Conservation (phyloP, 164 flowering plant genomes). For the Annona cherimola region DNA sequence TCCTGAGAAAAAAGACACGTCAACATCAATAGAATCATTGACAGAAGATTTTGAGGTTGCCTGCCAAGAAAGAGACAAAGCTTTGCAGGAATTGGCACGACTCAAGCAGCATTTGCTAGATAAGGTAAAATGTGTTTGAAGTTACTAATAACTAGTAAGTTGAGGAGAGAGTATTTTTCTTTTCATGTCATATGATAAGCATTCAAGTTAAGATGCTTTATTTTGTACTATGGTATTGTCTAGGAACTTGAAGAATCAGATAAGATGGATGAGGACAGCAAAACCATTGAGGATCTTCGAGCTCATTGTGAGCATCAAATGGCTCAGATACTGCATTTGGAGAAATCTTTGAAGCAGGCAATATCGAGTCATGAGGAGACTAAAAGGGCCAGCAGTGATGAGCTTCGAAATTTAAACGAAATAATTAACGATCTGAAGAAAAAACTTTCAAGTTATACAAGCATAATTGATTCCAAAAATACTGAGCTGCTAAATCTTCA, state of each 20-base stretch:
- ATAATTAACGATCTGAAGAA: constrained; percentile 57
- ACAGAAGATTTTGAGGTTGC: constrained; percentile 62
- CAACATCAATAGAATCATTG: constrained; percentile 37
- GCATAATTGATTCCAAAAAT: constrained; percentile 69
- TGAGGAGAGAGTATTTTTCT: constrained; percentile 6
- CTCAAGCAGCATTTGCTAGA: constrained; percentile 92
- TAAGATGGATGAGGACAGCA: constrained; percentile 97
- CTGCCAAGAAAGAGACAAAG: constrained; percentile 73
- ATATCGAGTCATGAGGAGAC: constrained; percentile 57
- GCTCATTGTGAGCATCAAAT: constrained; percentile 54
- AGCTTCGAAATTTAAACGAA: constrained; percentile 66
- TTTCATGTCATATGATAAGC: constrained; percentile 12
- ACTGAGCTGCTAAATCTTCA: constrained; percentile 87
- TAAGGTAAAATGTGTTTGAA: constrained; percentile 46
- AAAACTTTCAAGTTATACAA: constrained; percentile 53
- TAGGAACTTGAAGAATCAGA: constrained; percentile 97
- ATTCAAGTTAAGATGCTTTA: constrained; percentile 30
- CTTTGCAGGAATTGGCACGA: constrained; percentile 69
- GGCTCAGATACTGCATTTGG: constrained; percentile 66
- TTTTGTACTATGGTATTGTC: constrained; percentile 31
- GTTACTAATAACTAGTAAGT: constrained; percentile 1
- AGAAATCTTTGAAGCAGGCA: constrained; percentile 73
- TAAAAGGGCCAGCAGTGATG: constrained; percentile 39
- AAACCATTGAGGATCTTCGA: constrained; percentile 77
- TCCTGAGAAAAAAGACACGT: constrained; percentile 53